Evolutionary conservation across 495 filamentous ascomycete genomes (phyloP).

Genomic region (Talaromyces stipitatus): DNA sequence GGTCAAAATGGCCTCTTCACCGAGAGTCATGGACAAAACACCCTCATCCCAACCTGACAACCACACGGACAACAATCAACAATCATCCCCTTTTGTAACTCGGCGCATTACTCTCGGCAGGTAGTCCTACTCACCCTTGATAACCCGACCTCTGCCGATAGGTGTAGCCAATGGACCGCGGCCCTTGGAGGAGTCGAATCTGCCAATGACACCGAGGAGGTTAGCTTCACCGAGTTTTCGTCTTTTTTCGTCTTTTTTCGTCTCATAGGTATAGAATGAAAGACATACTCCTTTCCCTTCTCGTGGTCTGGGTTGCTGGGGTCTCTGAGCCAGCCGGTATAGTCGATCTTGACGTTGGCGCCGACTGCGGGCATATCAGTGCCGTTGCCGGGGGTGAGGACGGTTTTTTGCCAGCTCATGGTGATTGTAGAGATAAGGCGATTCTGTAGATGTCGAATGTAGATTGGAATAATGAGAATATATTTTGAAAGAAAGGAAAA

Average conservation of each 20-base stretch:
- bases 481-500: constrained; percentile 6
- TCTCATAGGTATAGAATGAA: neutral
- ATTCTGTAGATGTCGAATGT: neutral
- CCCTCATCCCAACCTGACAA: constrained; percentile 78
- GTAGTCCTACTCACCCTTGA: constrained; percentile 59
- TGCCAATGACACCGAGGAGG: constrained; percentile 19
- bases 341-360: constrained; percentile 69
- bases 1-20: constrained; percentile 71
- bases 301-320: constrained; percentile 33
- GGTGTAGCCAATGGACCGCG: constrained; percentile 54
- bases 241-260: too few species aligned
- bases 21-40: constrained; percentile 68
- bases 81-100: neutral
- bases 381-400: constrained; percentile 41
- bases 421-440: constrained; percentile 4
- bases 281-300: constrained; percentile 41
- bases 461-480: constrained; percentile 3
- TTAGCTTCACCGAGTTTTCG: neutral
- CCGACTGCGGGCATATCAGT: constrained; percentile 49
- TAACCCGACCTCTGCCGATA: constrained; percentile 73
- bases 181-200: constrained; percentile 71
- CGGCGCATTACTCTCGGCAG: neutral
- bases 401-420: constrained; percentile 36
- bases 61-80: neutral
- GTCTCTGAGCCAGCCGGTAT: constrained; percentile 77